Conservation (phyloP, 192 early-diverging fungal species). For the Backusella luteola region DNA sequence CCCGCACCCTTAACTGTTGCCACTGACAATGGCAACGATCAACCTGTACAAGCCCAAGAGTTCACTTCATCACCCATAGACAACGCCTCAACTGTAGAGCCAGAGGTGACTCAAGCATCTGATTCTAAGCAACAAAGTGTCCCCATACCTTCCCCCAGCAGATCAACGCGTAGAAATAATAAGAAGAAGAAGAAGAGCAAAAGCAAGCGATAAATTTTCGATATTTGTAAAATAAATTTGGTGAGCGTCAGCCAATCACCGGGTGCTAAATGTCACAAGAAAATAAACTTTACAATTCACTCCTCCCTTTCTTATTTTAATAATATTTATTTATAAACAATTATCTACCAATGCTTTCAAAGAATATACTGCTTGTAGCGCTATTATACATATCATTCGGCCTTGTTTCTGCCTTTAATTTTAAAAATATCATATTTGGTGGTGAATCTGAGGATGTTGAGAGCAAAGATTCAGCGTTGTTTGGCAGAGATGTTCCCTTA, state of each 20-base stretch:
- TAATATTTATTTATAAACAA: neutral
- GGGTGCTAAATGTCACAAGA: neutral
- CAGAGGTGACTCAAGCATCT: neutral
- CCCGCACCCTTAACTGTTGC: neutral
- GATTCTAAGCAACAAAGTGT: neutral
- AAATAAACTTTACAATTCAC: neutral
- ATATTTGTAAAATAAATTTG: neutral
- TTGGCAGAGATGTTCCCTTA: neutral
- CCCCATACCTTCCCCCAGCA: neutral
- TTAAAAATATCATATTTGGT: neutral
- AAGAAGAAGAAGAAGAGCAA: neutral
- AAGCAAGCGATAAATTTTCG: neutral
- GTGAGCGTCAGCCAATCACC: neutral
- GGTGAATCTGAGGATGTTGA: neutral
- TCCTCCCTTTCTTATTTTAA: neutral
- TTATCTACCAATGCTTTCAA: neutral
- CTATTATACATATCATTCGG: neutral
- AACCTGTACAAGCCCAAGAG: neutral
- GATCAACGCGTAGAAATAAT: neutral
- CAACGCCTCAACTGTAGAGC: neutral
- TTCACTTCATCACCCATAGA: neutral
- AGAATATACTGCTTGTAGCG: neutral
- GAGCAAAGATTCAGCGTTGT: neutral
- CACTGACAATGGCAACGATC: neutral
- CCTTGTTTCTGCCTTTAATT: constrained; percentile 4